Percentiles rank a stretch among this genome's conserved stretches.
These are phyloP conservation scores for Dactylellina leptospora DNA, from an alignment of 2,329 filamentous ascomycete species.

Conservation along the genomic window DNA sequence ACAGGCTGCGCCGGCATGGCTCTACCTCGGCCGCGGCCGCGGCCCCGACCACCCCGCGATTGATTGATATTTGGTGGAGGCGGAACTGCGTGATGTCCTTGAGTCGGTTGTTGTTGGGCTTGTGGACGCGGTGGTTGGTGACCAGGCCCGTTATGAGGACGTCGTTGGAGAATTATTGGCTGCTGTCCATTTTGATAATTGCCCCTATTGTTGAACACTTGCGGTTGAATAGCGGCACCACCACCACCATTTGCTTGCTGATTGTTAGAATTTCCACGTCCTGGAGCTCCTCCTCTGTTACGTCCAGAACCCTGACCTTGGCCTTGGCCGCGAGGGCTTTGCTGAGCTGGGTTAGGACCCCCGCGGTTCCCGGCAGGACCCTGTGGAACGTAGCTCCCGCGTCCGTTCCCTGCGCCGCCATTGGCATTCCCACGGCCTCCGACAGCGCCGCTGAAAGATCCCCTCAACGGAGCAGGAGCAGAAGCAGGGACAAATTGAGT, in stretches of 20 bases:
- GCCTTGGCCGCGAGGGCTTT: not conserved
- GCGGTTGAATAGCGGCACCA: slow-evolving; percentile 24
- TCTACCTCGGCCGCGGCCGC: slow-evolving; percentile 40
- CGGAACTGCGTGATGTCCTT: slow-evolving; percentile 41
- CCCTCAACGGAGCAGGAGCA: slow-evolving; percentile 67
- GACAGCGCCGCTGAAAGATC: slow-evolving; percentile 68
- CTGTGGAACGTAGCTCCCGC: slow-evolving; percentile 18
- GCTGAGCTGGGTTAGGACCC: not conserved
- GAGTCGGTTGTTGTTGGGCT: slow-evolving; percentile 18
- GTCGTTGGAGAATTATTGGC: slow-evolving; percentile 41
- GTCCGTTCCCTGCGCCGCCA: slow-evolving; percentile 16
- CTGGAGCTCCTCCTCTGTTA: slow-evolving; percentile 61
- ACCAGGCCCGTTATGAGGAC: slow-evolving; percentile 37
- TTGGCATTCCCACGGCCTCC: slow-evolving; percentile 60
- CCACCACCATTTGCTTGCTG: slow-evolving; percentile 5
- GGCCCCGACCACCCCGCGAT: slow-evolving; percentile 21
- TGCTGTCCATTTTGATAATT: slow-evolving; percentile 28
- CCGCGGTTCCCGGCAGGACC: slow-evolving; percentile 29
- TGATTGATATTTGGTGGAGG: slow-evolving; percentile 35
- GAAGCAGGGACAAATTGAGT: slow-evolving; percentile 70
- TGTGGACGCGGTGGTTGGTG: slow-evolving; percentile 27
- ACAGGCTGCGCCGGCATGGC: slow-evolving; percentile 24
- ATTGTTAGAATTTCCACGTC: slow-evolving; percentile 57
- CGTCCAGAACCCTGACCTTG: slow-evolving; percentile 57
- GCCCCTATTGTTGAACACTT: slow-evolving; percentile 28